phyloP scores from a whole-genome alignment of 495 filamentous ascomycete genomes.

The Neurospora sp. region DNA sequence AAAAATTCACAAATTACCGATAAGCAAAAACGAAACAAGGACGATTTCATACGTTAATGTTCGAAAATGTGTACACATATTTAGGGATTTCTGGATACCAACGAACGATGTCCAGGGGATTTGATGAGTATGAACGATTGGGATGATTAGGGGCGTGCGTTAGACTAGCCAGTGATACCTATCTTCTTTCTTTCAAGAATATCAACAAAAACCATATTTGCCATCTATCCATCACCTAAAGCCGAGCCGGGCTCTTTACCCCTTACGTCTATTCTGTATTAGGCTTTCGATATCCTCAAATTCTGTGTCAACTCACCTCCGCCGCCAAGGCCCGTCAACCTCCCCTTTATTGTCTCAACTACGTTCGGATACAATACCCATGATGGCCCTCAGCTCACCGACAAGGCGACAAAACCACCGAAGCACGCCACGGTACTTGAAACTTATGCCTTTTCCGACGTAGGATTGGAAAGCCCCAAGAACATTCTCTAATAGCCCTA shows the following conservation, averaged over 20 bases:
- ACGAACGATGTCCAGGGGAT: background rate
- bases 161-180: background rate
- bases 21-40: background rate
- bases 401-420: background rate
- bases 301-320: background rate
- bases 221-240: background rate
- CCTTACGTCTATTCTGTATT: background rate
- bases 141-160: background rate
- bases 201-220: background rate
- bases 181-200: background rate
- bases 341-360: background rate
- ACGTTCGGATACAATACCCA: background rate
- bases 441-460: background rate
- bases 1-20: background rate
- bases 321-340: background rate
- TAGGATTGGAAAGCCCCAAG: background rate
- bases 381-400: background rate
- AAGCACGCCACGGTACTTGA: background rate
- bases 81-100: background rate
- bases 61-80: background rate
- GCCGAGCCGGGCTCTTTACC: background rate
- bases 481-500: background rate
- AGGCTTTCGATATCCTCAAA: background rate
- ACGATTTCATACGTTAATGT: background rate
- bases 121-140: background rate